Base-by-base conservation (phyloP, 768 basidiomycete species). In the Boletus tylopilopsis region DNA sequence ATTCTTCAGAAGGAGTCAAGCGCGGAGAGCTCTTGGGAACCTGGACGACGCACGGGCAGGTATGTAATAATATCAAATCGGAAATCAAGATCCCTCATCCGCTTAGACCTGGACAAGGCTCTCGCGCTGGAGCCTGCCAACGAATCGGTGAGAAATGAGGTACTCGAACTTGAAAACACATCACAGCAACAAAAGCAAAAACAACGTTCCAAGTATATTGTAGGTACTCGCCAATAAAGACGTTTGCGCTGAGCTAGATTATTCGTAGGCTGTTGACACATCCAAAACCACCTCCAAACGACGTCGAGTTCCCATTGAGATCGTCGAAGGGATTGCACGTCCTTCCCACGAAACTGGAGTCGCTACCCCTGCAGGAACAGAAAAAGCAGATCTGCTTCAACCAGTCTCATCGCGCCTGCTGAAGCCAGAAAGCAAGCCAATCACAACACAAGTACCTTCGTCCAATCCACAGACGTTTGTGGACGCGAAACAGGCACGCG, bases 1-100 rank as follows among this genome's bases (percentile, higher is more conserved):
- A 0, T 61, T 88, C 29, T 95, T 87, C 61, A 73, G 93, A 51
- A 73, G 91, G 60, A 85, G 77, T 0, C 85, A 94, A 63, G 90
- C 92, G 2, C 71, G 85, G 37, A 64, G 74, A 12, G 81, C 70
- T 4, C 59, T 87, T 55, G 78, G 71, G 21, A 77, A 76, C 40
- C 58, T 82, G 10, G 59, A 68, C 3, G 85, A 80, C 3, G 91
- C 90, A 2, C 72, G 76, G 42, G 66, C 73, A 58, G 92, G 93
- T 64, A 47, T 36, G 48, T 43, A n/a, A 36, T 10, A 34, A 37
- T n/a, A 13, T 8, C 16, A 30, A 22, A 30, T 12, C 29, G 12
- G 12, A 30, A 18, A 16, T 37, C 8, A 29, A 22, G 15, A 5
- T 46, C 18, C 36, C 42, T 59, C 34, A 63, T 21, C 6, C 36